Percentiles rank a stretch among this genome's conserved stretches.
Conservation (phyloP, 441 rosid genomes). For the Metrosideros polymorpha region DNA sequence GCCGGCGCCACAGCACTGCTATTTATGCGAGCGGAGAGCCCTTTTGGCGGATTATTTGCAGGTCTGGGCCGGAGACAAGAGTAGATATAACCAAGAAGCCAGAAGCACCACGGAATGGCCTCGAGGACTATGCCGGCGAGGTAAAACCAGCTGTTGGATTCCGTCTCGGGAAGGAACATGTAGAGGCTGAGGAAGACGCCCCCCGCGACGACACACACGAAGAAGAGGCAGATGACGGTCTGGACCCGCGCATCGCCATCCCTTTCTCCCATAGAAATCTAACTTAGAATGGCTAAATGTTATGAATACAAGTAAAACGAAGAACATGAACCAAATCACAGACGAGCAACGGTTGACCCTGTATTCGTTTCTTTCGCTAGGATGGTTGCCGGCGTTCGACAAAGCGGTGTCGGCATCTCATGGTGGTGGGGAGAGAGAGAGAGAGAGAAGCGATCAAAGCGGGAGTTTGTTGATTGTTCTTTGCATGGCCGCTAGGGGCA, state of each 20-base stretch:
- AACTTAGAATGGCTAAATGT: neutral
- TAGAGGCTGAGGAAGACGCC: slow-evolving; percentile 48
- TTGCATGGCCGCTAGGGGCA: neutral
- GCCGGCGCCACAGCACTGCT: neutral
- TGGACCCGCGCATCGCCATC: slow-evolving; percentile 43
- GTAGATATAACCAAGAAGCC: slow-evolving; percentile 50
- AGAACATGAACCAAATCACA: neutral
- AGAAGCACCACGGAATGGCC: slow-evolving; percentile 62
- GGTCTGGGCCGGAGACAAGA: slow-evolving; percentile 25
- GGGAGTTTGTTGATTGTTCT: neutral
- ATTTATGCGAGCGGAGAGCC: neutral
- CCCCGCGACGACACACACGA: slow-evolving; percentile 39
- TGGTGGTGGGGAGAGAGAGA: neutral
- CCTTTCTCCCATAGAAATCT: slow-evolving; percentile 29
- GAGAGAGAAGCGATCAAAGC: neutral
- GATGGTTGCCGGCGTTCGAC: neutral
- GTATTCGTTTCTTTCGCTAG: neutral
- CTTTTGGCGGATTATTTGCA: neutral
- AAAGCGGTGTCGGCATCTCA: neutral
- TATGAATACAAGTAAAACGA: neutral
- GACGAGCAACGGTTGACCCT: neutral
- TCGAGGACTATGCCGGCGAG: slow-evolving; percentile 42
- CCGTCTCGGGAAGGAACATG: slow-evolving; percentile 21
- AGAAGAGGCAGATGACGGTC: slow-evolving; percentile 31
- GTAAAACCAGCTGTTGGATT: slow-evolving; percentile 28